Conservation (phyloP, 225 moss, liverwort and hornwort species). For the Climacium dendroides region DNA sequence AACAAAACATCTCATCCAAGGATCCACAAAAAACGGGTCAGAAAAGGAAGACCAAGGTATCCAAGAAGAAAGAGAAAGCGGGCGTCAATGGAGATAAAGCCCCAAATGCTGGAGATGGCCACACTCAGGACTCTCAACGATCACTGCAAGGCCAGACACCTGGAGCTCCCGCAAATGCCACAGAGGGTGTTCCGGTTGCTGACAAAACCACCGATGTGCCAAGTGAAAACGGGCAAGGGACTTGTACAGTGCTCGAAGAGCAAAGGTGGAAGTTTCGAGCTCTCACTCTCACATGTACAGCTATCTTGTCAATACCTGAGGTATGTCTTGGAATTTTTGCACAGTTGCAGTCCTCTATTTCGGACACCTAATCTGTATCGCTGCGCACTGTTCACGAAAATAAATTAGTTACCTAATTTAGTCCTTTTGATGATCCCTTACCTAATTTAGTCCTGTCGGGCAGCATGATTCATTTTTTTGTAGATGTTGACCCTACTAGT, state of each 20-base stretch:
- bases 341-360: neutral
- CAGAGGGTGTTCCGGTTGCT: constrained; percentile 3
- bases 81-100: constrained; percentile 10
- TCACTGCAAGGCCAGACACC: constrained; percentile 21
- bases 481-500: neutral
- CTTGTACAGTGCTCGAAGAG: constrained; percentile 27
- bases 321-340: constrained; percentile 5
- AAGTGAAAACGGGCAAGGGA: constrained; percentile 5
- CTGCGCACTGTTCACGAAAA: neutral
- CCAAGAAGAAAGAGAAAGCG: constrained; percentile 23
- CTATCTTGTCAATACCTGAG: constrained; percentile 49
- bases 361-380: neutral
- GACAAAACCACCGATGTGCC: constrained; percentile 3
- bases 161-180: neutral
- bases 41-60: constrained; percentile 18
- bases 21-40: constrained; percentile 17
- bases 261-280: constrained; percentile 89
- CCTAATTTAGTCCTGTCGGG: too few species aligned
- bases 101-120: constrained; percentile 13
- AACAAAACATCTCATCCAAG: constrained; percentile 1
- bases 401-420: neutral
- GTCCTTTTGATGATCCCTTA: neutral
- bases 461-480: neutral
- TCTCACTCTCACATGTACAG: constrained; percentile 50
- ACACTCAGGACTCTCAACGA: constrained; percentile 19